Percentiles rank a stretch among this genome's conserved stretches.
These are phyloP conservation scores for Psilocybe sp. DNA, from an alignment of 768 basidiomycete genomes.

Conservation along the genomic window DNA sequence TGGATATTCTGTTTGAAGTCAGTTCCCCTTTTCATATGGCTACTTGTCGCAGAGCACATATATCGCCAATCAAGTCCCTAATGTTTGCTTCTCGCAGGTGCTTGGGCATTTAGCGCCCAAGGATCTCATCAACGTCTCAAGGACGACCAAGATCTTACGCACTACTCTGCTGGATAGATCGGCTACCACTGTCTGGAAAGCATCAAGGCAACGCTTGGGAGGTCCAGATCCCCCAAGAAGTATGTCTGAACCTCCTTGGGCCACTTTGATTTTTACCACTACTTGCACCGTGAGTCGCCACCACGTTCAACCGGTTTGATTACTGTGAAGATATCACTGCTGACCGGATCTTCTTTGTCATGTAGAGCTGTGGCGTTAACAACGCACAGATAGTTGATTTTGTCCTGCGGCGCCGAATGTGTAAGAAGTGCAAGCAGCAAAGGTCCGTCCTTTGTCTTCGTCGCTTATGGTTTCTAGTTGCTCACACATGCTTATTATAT, in stretches of 20 bases:
- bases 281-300: constrained; percentile 12
- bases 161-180: constrained; percentile 13
- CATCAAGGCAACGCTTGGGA: constrained; percentile 10
- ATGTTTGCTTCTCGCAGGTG: constrained; percentile 12
- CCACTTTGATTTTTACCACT: constrained; percentile 19
- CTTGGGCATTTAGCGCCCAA: constrained; percentile 18
- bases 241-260: constrained; percentile 25
- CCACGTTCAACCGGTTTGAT: background rate
- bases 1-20: constrained; percentile 24
- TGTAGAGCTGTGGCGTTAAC: constrained; percentile 6
- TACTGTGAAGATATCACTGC: background rate
- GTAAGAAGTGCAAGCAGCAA: constrained; percentile 22
- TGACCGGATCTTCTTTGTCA: too few relatives aligned
- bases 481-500: too few relatives aligned
- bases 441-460: constrained; percentile 17
- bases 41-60: background rate
- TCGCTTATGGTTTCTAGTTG: too few relatives aligned
- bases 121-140: constrained; percentile 21
- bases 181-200: constrained; percentile 22
- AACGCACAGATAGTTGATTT: constrained; percentile 22
- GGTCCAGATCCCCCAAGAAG: constrained; percentile 20
- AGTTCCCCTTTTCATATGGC: background rate
- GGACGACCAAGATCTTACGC: constrained; percentile 20
- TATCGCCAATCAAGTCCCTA: background rate
- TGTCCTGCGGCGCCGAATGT: constrained; percentile 20